Evolutionary conservation across 306 rosid genomes (phyloP).

Genomic region (Malus domestica): DNA sequence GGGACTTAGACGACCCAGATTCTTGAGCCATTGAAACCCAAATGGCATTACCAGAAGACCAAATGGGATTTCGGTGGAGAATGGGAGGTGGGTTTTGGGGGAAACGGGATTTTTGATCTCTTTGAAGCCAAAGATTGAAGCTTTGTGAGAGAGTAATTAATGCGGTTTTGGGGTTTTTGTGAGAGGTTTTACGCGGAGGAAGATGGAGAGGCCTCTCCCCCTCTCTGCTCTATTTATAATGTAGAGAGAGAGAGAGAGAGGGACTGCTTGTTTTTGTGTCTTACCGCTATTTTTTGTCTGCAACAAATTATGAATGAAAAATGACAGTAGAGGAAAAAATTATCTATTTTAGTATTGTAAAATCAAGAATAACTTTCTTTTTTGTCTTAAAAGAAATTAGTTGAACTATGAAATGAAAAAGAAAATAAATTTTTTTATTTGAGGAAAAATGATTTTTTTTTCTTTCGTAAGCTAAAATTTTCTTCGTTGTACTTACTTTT

Average conservation of each 20-base stretch:
- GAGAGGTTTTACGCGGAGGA: not conserved
- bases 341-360: not conserved
- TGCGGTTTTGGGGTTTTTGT: not conserved
- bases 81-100: not conserved
- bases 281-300: not conserved
- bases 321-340: not conserved
- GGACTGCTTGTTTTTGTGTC: not conserved
- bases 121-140: not conserved
- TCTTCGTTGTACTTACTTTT: not conserved
- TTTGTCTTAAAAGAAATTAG: not conserved
- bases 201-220: not conserved
- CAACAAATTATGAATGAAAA: not conserved
- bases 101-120: not conserved
- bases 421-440: not conserved
- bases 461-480: not conserved
- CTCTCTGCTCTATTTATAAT: not conserved
- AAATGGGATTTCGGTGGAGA: not conserved
- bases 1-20: not conserved
- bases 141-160: not conserved
- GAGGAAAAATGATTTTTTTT: not conserved
- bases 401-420: not conserved
- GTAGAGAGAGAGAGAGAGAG: not conserved
- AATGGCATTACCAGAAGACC: not conserved
- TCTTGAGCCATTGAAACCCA: slow-evolving; percentile 2
- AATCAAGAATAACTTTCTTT: not conserved